phyloP scores from a whole-genome alignment of 257 asterid genomes.

The Osmanthus fragrans region DNA sequence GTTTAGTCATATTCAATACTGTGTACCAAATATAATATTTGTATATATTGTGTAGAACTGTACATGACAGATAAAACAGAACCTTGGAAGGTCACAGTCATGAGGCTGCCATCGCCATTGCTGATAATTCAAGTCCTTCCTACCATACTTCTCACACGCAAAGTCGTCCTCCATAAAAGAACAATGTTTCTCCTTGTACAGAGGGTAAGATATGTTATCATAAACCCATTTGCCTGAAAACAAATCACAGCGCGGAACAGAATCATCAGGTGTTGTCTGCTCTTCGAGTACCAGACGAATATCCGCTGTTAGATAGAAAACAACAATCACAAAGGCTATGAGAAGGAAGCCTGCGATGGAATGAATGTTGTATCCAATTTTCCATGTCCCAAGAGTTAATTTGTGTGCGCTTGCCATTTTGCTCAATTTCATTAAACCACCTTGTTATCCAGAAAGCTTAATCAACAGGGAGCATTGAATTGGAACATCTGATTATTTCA shows the following conservation, averaged over 20 bases:
- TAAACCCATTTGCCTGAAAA: conserved; percentile 36
- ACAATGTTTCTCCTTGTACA: conserved; percentile 37
- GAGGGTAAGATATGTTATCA: conserved; percentile 36
- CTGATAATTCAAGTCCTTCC: conserved; percentile 39
- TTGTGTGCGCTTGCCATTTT: background rate
- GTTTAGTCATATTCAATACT: background rate
- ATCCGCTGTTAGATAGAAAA: conserved; percentile 16
- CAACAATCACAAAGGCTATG: conserved; percentile 2
- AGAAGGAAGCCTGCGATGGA: conserved; percentile 19
- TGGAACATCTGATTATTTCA: too few relatives aligned
- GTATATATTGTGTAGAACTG: background rate
- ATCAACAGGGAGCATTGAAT: background rate
- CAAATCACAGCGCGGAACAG: background rate
- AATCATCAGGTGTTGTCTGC: background rate
- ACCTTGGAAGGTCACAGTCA: conserved; percentile 49
- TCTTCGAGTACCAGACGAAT: background rate
- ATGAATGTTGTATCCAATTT: conserved; percentile 1
- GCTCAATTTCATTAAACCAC: conserved; percentile 1
- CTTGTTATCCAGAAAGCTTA: background rate
- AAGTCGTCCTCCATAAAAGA: conserved; percentile 40
- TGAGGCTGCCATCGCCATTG: conserved; percentile 40
- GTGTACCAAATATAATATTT: background rate
- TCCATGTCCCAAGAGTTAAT: background rate
- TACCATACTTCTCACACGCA: conserved; percentile 42
- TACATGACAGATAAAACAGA: background rate